A percentile compares a stretch with the other conserved stretches of the same genome.
phyloP scores from a whole-genome alignment of 2,329 filamentous ascomycete species.

The Talaromyces amestolkiae region DNA sequence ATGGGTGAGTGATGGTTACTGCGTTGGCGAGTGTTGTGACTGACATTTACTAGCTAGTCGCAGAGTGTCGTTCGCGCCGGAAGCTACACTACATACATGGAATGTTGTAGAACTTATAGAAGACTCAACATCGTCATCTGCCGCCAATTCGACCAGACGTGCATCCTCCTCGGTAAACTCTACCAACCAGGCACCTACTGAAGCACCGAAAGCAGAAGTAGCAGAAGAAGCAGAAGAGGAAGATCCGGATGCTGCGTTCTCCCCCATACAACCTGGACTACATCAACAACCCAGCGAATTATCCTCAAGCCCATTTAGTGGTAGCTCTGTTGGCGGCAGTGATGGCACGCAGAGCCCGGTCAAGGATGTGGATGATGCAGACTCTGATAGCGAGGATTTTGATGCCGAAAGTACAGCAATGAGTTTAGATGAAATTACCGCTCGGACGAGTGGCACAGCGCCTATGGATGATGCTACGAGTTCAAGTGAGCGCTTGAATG shows the following conservation, averaged over 20 bases:
- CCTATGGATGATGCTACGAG: slow-evolving; percentile 59
- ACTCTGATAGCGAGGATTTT: slow-evolving; percentile 45
- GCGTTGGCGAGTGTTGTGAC: background rate
- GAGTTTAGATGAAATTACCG: slow-evolving; percentile 76
- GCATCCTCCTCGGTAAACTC: slow-evolving; percentile 59
- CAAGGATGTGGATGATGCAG: slow-evolving; percentile 47
- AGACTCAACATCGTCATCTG: slow-evolving; percentile 75
- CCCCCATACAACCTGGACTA: slow-evolving; percentile 63
- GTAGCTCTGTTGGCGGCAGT: slow-evolving; percentile 48
- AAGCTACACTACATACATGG: slow-evolving; percentile 95
- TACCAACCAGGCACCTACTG: slow-evolving; percentile 28
- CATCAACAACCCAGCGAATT: slow-evolving; percentile 66
- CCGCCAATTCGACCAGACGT: slow-evolving; percentile 71
- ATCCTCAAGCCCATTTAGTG: slow-evolving; percentile 77
- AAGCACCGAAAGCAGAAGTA: slow-evolving; percentile 50
- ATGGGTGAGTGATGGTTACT: slow-evolving; percentile 53
- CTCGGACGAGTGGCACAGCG: slow-evolving; percentile 63
- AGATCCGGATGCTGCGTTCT: slow-evolving; percentile 57
- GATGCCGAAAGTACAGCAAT: slow-evolving; percentile 73
- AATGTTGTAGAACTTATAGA: slow-evolving; percentile 87
- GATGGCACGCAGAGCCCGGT: slow-evolving; percentile 39
- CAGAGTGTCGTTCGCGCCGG: slow-evolving; percentile 93
- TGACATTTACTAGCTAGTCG: slow-evolving; percentile 62
- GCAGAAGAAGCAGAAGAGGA: slow-evolving; percentile 47
- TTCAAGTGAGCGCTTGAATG: slow-evolving; percentile 72